Evolutionary conservation across 1,139 yeast species (phyloP), one percentile per base, ranked within the genome.

Genomic region (Lodderomyces margitis): DNA sequence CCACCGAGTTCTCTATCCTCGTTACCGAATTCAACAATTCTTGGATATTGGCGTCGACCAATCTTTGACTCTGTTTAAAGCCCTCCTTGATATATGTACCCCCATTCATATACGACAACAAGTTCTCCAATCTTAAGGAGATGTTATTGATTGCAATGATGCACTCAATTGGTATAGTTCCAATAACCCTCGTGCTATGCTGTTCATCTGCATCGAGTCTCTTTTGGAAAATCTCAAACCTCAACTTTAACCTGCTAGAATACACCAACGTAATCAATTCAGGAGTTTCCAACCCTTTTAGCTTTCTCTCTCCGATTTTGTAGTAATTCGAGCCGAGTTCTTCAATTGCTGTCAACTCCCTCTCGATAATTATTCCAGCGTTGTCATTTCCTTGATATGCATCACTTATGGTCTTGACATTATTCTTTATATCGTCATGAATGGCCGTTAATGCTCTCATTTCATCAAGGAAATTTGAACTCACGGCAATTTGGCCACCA

Each of bases 401-500:
- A 9, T 81, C 82, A 15, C 58, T 60, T 10, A 78, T 46, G 1
- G 73, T 56, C 5, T 56, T 52, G 16, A 67, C 66, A 8, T 74
- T 74, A 0, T 64, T 62, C 12, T 62, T 58, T 15, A 78, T 74
- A 39, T 68, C 66, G 11, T 71, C 67, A 51, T 81, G 88, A 11
- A 77, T 71, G 15, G 65, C 65, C 53, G 75, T 71, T 37, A 87
- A 74, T 41, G 80, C 74, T 39, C 73, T 74, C 57, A 88, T 76
- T 56, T 87, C 96, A 37, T 77, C 75, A 52, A 85, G 68, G 54
- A 88, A 87, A 59, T 91, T 97, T 2, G 83, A 75, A 53, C 95
- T 85, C 41, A 91, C 74, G 0, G 95, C 81, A 34, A 91, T 87
- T 61, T 92, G 97, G n/a, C 98, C 98, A 44, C 99, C 99, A 61